Evolutionary conservation across 129 eudicot species (phyloP), one percentile per base, ranked within the genome.

Genomic region (Solidago caesia): DNA sequence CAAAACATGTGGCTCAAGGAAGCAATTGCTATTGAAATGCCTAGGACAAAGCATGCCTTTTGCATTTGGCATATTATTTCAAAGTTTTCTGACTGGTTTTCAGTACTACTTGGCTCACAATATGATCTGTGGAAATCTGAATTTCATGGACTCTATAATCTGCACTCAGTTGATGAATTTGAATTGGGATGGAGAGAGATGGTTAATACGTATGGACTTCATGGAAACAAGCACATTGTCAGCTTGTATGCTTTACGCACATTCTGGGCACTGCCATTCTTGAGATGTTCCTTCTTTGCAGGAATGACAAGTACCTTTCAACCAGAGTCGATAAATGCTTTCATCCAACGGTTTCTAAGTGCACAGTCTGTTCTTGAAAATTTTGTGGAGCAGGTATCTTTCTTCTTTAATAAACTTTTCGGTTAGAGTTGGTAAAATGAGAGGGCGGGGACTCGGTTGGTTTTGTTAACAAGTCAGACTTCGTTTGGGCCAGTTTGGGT

Each of bases 1-100:
- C 96, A 91, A 83, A 92, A 92, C 84, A 75, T 89, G 84, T 92
- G 97, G 92, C 96, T 92, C 29, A 92, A 92, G 82, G 97, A 92
- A 82, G 92, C 96, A 52, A 58, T 92, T 68, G 85, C 88, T 42
- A 53, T 61, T 69, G 97, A 89, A 79, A 77, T 87, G 83, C 91
- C 97, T 44, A 82, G 83, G 49, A 89, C 89, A 68, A 89, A 83
- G 72, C 97, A 92, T 70, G 96, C 97, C 52, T 89, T 92, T 74
- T 85, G 92, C 78, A 87, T 92, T 71, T 89, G 97, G 97, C 85
- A 89, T 64, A 89, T 92, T 62, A 74, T 82, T 71, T 81, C 93
- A 6, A 89, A 87, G 77, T 92, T 89, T 77, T 85, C 96, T 0
- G 90, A 87, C 73, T 92, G 97, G 97, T 92, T 92, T 79, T 89